Conservation (phyloP, 371 early-diverging fungal species). For the Enterospora canceri region DNA sequence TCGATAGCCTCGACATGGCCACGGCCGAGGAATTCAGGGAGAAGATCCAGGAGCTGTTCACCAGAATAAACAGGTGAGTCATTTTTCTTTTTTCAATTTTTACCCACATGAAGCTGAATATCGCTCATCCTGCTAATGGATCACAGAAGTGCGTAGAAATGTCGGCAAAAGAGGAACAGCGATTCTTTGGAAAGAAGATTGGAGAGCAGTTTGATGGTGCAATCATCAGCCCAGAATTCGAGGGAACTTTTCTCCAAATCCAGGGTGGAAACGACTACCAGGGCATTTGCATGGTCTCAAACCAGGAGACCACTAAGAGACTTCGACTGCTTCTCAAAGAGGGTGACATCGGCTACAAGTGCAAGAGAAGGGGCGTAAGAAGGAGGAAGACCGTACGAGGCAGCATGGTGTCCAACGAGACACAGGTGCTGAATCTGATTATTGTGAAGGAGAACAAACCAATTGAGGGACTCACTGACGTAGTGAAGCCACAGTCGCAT, state of each 20-base stretch:
- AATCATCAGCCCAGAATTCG: constrained; percentile 86
- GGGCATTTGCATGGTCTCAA: constrained; percentile 73
- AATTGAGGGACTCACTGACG: constrained; percentile 87
- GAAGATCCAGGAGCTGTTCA: too few relatives aligned
- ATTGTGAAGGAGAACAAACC: constrained; percentile 75
- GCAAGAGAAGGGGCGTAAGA: constrained; percentile 87
- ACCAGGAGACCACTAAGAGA: constrained; percentile 78
- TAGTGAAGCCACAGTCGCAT: constrained; percentile 72
- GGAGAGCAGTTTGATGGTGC: constrained; percentile 83
- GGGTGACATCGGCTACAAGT: constrained; percentile 95
- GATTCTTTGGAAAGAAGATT: constrained; percentile 92
- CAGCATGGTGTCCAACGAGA: constrained; percentile 86
- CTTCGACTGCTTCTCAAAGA: constrained; percentile 76
- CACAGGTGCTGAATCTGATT: constrained; percentile 76
- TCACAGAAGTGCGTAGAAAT: constrained; percentile 90
- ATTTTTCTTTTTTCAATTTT: not conserved
- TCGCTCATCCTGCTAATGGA: constrained; percentile 93
- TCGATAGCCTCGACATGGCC: too few relatives aligned
- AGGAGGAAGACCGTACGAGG: constrained; percentile 96
- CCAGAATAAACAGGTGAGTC: too few relatives aligned
- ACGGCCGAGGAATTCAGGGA: too few relatives aligned
- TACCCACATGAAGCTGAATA: constrained; percentile 66
- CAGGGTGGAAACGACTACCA: constrained; percentile 98
- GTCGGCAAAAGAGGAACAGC: constrained; percentile 80
- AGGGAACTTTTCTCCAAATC: constrained; percentile 91